Conservation (phyloP, 192 early-diverging fungal species). For the Podochytrium sp. region DNA sequence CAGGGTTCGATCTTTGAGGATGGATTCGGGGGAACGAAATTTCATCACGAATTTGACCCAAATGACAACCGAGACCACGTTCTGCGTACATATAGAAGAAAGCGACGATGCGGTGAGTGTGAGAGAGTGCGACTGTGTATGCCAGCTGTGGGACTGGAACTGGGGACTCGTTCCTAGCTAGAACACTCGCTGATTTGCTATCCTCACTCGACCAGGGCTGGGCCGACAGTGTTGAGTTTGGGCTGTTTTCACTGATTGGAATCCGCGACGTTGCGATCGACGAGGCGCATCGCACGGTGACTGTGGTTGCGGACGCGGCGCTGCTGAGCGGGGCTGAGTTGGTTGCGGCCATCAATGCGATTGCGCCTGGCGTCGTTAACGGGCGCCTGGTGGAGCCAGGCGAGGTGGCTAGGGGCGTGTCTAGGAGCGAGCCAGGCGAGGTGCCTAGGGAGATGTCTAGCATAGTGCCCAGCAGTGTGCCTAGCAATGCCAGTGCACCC, state of each 20-base stretch:
- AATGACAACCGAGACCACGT: background rate
- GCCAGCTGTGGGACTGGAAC: too few species aligned
- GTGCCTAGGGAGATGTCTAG: background rate
- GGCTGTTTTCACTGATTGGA: slow-evolving; percentile 8
- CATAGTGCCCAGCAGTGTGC: background rate
- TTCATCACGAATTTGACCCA: too few species aligned
- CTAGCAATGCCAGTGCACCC: background rate
- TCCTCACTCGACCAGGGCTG: background rate
- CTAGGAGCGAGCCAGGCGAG: background rate
- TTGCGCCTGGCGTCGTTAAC: background rate
- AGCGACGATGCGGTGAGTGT: background rate
- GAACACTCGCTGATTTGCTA: background rate
- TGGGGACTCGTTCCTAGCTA: background rate
- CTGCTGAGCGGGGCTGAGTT: background rate
- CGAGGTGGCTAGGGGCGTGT: background rate
- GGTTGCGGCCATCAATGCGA: background rate
- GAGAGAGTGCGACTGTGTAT: too few species aligned
- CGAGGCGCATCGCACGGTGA: background rate
- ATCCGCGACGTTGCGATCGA: slow-evolving; percentile 16
- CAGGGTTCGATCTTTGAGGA: background rate
- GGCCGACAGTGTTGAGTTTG: slow-evolving; percentile 20
- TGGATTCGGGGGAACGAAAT: background rate
- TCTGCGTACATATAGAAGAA: background rate
- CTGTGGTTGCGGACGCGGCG: background rate
- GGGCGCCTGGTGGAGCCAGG: background rate